phyloP scores from a whole-genome alignment of 805 yeast species.

The Monosporozyma servazzii region DNA sequence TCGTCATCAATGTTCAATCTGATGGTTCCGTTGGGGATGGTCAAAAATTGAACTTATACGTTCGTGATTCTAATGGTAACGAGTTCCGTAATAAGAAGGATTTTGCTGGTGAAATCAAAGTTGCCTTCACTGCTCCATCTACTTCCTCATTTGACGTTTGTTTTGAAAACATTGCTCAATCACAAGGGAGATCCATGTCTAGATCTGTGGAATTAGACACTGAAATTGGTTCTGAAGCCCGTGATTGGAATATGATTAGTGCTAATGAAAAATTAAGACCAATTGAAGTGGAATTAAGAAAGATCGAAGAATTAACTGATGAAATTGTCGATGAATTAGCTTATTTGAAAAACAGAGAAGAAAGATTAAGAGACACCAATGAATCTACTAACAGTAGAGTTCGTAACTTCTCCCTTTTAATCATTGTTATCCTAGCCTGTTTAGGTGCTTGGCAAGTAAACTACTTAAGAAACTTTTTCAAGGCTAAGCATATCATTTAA shows the following conservation, averaged over 20 bases:
- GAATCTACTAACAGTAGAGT: conserved; percentile 93
- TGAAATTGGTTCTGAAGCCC: conserved; percentile 92
- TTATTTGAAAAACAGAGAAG: conserved; percentile 82
- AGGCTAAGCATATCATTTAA: conserved; percentile 66
- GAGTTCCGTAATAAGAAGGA: conserved; percentile 73
- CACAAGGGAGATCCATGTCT: conserved; percentile 33
- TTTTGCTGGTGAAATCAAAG: conserved; percentile 59
- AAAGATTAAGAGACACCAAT: conserved; percentile 88
- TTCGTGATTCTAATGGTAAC: conserved; percentile 75
- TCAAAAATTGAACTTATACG: conserved; percentile 58
- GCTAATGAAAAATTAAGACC: conserved; percentile 91
- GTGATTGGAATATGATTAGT: conserved; percentile 95
- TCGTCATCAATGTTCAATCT: conserved; percentile 72
- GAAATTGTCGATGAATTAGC: conserved; percentile 74
- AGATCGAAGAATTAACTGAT: conserved; percentile 74
- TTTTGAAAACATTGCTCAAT: conserved; percentile 50
- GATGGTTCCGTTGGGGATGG: conserved; percentile 81
- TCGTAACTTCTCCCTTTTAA: conserved; percentile 68
- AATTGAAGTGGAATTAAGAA: conserved; percentile 79
- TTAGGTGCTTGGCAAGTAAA: conserved; percentile 90
- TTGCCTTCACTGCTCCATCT: conserved; percentile 78
- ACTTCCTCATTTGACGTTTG: conserved; percentile 87
- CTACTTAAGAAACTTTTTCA: conserved; percentile 88
- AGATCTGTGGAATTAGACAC: conserved; percentile 84
- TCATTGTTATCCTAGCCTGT: conserved; percentile 58